A percentile compares a stretch with the other conserved stretches of the same genome.
These are phyloP conservation scores for Striga asiatica DNA, from an alignment of 257 asterid genomes.

Conservation along the genomic window DNA sequence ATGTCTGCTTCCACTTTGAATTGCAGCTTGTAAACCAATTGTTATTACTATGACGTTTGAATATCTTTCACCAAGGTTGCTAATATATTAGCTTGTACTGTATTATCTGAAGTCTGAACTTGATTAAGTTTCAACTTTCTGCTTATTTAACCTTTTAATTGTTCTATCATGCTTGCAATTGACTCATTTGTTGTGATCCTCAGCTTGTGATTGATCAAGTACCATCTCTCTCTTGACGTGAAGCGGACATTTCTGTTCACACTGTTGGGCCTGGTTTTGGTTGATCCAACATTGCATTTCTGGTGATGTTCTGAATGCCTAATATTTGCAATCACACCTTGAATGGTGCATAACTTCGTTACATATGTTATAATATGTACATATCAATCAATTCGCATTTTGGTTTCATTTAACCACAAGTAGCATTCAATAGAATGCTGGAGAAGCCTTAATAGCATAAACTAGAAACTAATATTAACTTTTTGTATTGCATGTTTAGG, in stretches of 20 bases:
- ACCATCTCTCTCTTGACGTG: constrained; percentile 51
- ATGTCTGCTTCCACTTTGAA: too few relatives aligned
- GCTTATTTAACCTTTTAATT: background rate
- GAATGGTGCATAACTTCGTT: too few relatives aligned
- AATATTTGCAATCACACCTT: too few relatives aligned
- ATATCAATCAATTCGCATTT: too few relatives aligned
- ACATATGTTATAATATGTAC: too few relatives aligned
- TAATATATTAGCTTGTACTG: background rate
- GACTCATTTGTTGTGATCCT: constrained; percentile 8
- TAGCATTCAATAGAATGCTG: too few relatives aligned
- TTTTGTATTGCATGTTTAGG: constrained; percentile 24
- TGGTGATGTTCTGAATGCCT: constrained; percentile 40
- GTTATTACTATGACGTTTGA: too few relatives aligned
- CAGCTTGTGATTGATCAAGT: constrained; percentile 68
- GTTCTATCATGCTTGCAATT: background rate
- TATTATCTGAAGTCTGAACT: too few relatives aligned
- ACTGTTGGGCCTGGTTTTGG: constrained; percentile 76
- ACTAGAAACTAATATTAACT: too few relatives aligned
- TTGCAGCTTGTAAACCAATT: too few relatives aligned
- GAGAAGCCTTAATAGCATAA: too few relatives aligned
- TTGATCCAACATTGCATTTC: constrained; percentile 90
- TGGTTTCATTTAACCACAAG: too few relatives aligned
- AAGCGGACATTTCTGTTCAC: constrained; percentile 70
- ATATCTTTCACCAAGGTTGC: background rate
- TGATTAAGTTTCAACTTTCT: constrained; percentile 1